A percentile compares a stretch with the other conserved stretches of the same genome.
Evolutionary conservation across 2,329 filamentous ascomycete genomes (phyloP).

Genomic region (Colletotrichum karsti): DNA sequence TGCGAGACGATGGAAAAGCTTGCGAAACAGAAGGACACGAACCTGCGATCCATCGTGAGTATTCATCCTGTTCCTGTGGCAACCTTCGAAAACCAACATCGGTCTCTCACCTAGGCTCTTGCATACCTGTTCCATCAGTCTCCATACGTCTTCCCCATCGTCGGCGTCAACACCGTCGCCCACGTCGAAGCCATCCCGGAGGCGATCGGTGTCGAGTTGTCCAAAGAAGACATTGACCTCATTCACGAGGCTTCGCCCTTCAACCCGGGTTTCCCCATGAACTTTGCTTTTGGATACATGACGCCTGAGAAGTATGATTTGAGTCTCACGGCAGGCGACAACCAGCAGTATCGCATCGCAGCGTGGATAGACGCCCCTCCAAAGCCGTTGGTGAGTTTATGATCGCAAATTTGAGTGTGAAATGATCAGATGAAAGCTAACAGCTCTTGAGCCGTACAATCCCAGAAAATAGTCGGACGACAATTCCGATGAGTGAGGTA

Average conservation of each 20-base stretch:
- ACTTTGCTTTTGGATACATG: constrained; percentile 1
- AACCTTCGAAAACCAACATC: neutral
- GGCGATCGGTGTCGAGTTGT: constrained; percentile 61
- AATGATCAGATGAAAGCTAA: too few relatives aligned
- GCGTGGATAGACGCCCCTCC: constrained; percentile 5
- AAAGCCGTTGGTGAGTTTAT: constrained; percentile 15
- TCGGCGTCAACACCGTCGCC: constrained; percentile 67
- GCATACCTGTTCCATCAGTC: constrained; percentile 70
- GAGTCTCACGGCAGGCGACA: neutral
- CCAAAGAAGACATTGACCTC: constrained; percentile 59
- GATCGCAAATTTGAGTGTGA: too few relatives aligned
- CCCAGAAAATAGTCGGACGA: neutral
- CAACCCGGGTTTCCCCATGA: constrained; percentile 63
- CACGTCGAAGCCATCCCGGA: constrained; percentile 70
- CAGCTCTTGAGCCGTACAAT: neutral
- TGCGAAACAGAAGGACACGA: constrained; percentile 11
- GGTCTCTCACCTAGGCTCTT: constrained; percentile 47
- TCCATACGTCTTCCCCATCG: constrained; percentile 68
- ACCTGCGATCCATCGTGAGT: neutral
- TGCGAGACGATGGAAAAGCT: constrained; percentile 22
- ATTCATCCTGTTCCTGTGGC: too few relatives aligned
- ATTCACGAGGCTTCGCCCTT: constrained; percentile 63
- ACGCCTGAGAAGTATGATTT: neutral
- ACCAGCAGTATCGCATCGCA: neutral
- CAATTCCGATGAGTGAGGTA: neutral